Base-by-base conservation (phyloP, 2,329 filamentous ascomycete genomes). In the Myriangium duriaei region DNA sequence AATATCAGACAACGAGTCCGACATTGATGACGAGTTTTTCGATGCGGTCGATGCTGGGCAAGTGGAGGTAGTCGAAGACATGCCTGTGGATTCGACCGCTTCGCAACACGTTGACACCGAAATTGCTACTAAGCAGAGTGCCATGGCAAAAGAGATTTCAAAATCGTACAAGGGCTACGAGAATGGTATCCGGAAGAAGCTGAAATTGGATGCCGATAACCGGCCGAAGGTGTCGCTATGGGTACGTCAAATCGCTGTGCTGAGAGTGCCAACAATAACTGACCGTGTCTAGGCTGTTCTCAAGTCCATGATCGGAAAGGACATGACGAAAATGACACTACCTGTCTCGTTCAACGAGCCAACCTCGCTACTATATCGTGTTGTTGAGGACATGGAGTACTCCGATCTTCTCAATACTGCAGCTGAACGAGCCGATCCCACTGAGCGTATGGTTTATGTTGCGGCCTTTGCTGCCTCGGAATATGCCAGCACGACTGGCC, bases 251-350 rank as follows among this genome's bases (percentile, higher is more conserved):
- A 32, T 39, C 37, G 38, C 28, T 30, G 36, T 16, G 11, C 4
- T 14, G 13, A 9, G 9, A 5, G 17, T 11, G 14, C 11, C 3
- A 21, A 9, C 12, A 31, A 14, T 33, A 35, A 38, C 55, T 61
- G 43, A 62, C 46, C 9, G 24, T 1, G 18, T 15, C 1, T 47
- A 95, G 87, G 81, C 81, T 48, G 95, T 98, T 49, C 66, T 98
- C 46, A 98, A 96, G 65, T 96, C 88, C 14, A 96, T 98, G 91
- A 94, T 98, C 60, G 91, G 91, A 46, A 96, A 98, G 59, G 91
- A 98, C 55, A 96, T 98, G 91, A 96, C 91, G 26, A 96, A 92
- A 67, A 98, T 98, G 88, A 96, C 91, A 0, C 66, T 98, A 13
- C 91, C 91, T 0, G 91, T 98, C 2, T 94, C 91, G 1, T 96